These are phyloP conservation scores for Cadophora gregata DNA, from an alignment of 2,329 filamentous ascomycete genomes.

Conservation along the genomic window DNA sequence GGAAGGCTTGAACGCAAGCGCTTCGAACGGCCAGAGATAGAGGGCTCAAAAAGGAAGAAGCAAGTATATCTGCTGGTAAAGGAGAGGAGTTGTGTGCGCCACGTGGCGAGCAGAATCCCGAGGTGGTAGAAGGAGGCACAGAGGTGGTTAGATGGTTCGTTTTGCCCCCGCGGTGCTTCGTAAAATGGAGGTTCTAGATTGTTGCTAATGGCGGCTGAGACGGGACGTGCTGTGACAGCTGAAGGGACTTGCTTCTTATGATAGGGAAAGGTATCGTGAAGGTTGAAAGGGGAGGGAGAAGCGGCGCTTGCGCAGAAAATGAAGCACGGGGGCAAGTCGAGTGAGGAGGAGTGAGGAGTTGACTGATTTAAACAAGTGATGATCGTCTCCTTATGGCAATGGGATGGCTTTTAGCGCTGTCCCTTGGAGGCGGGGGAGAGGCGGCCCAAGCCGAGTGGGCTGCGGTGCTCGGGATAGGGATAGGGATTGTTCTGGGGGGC, in stretches of 20 bases:
- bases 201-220: constrained; percentile 7
- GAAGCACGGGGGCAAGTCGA: background rate
- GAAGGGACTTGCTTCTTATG: constrained; percentile 7
- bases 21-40: background rate
- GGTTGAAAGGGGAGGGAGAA: background rate
- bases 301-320: background rate
- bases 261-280: background rate
- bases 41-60: background rate
- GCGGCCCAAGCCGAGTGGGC: constrained; percentile 15
- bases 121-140: constrained; percentile 13
- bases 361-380: background rate
- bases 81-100: constrained; percentile 3
- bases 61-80: background rate
- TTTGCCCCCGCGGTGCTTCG: constrained; percentile 8
- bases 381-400: constrained; percentile 1
- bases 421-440: background rate
- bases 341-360: background rate
- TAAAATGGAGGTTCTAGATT: constrained; percentile 7
- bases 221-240: background rate
- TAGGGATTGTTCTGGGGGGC: background rate
- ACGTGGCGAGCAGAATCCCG: constrained; percentile 4
- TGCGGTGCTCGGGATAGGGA: constrained; percentile 5
- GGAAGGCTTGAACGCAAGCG: background rate
- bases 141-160: background rate
- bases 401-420: background rate